Evolutionary conservation across 225 moss, liverwort and hornwort genomes (phyloP), one percentile per base, ranked within the genome.

Genomic region (Physcomitrium patens): DNA sequence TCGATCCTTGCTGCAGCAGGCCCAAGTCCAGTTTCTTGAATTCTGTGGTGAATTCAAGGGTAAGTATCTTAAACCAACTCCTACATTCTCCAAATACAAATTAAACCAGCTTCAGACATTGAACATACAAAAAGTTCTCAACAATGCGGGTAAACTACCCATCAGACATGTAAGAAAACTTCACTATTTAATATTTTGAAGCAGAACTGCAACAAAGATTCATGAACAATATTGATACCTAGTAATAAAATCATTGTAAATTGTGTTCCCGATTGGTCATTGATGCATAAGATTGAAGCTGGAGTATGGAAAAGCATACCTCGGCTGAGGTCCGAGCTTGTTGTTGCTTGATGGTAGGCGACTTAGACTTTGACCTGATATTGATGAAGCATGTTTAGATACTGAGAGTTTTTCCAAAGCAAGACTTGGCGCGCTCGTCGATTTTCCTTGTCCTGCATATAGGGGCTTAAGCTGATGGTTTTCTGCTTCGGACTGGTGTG

Each of bases 321-420:
- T 77, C 15, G 17, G 50, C 69, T 49, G 49, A 27, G 53, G 3
- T 8, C 52, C 15, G 60, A 69, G 68, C 57, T 41, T 60, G 41
- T 14, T 37, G 41, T 51, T 28, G 66, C 41, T 28, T 23, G 76
- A n/a, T 19, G 76, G 51, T 8, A 24, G 55, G 27, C 58, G 59
- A 26, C 51, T 65, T 54, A 42, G 53, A 52, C 45, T 68, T 3
- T 48, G 28, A 12, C 46, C 46, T 37, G 59, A 18, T 17, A 9
- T 12, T 71, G 24, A 17, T 42, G 76, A 27, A 24, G 7, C 18
- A 2, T 13, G 20, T 41, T 18, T 50, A 47, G 20, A 48, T 50
- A 48, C 14, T 17, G 20, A 59, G 49, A 52, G 50, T 51, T 62
- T 69, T 69, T 28, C 60, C 18, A 51, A 49, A 20, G 61, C 37